Evolutionary conservation across 805 yeast genomes (phyloP).

Genomic region (Kuraishia piskuri): DNA sequence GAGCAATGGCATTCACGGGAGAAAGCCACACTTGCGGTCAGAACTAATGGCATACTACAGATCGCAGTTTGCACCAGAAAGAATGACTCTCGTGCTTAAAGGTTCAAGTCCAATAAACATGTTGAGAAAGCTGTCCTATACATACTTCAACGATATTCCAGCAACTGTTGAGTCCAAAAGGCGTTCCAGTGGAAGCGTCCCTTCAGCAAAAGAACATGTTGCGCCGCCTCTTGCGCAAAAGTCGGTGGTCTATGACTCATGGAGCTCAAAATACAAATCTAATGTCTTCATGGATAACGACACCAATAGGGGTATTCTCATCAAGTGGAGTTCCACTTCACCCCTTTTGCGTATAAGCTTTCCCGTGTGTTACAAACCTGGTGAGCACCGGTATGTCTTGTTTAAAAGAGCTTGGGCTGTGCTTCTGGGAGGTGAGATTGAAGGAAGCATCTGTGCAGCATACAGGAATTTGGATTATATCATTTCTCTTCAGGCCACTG

Average conservation of each 20-base stretch:
- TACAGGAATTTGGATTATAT: constrained; percentile 27
- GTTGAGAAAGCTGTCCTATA: constrained; percentile 41
- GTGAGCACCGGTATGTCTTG: neutral
- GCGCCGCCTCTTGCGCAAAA: neutral
- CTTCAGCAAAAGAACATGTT: neutral
- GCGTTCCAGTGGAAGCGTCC: neutral
- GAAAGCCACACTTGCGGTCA: constrained; percentile 26
- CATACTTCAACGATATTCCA: constrained; percentile 23
- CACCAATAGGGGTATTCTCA: neutral
- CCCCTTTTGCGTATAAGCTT: neutral
- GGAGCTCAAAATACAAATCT: neutral
- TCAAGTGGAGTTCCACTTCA: neutral
- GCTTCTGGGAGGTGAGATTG: constrained; percentile 55
- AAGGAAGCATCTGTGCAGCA: constrained; percentile 35
- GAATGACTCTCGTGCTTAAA: constrained; percentile 49
- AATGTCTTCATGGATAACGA: neutral
- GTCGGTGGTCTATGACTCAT: neutral
- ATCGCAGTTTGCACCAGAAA: constrained; percentile 33
- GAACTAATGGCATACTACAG: constrained; percentile 31
- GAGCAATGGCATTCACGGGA: constrained; percentile 21
- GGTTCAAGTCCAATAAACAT: constrained; percentile 60
- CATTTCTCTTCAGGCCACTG: constrained; percentile 31
- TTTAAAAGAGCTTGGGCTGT: constrained; percentile 34
- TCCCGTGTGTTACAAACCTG: neutral
- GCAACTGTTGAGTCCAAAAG: neutral